Conservation (phyloP, 2,329 filamentous ascomycete species). For the Penicillium sp. region DNA sequence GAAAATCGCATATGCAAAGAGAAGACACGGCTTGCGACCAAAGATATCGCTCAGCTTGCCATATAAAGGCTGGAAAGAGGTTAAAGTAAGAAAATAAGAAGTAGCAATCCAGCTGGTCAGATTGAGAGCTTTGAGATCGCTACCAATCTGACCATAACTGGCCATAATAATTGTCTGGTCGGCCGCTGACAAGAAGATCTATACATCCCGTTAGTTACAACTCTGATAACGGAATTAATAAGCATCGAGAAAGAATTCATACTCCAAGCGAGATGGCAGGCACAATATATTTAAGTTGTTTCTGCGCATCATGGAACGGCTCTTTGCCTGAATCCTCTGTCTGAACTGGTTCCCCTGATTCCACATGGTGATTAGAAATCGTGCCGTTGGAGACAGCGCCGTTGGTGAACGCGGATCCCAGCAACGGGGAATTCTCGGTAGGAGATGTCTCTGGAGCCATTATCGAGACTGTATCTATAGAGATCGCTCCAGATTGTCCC, state of each 20-base stretch:
- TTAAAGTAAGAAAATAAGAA: conserved; percentile 68
- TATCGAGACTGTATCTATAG: conserved; percentile 1
- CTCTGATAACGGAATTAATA: background rate
- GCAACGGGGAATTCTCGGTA: conserved; percentile 48
- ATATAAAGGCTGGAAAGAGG: conserved; percentile 68
- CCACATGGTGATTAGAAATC: conserved; percentile 24
- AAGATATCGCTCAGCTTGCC: conserved; percentile 60
- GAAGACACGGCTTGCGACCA: conserved; percentile 52
- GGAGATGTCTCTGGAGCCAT: conserved; percentile 27
- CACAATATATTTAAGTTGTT: conserved; percentile 56
- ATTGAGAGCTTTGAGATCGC: conserved; percentile 70
- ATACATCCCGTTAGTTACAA: conserved; percentile 13
- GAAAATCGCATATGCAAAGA: conserved; percentile 53
- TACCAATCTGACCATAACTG: conserved; percentile 76
- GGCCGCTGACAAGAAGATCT: conserved; percentile 70
- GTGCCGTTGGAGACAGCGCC: conserved; percentile 24
- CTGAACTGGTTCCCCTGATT: conserved; percentile 15
- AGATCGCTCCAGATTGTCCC: background rate
- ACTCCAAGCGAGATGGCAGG: conserved; percentile 63
- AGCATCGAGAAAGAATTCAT: conserved; percentile 30
- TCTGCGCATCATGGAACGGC: conserved; percentile 47
- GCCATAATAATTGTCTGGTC: conserved; percentile 76
- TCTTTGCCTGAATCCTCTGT: conserved; percentile 25
- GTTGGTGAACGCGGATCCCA: conserved; percentile 35
- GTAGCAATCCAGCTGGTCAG: conserved; percentile 74